Evolutionary conservation across 2,329 filamentous ascomycete species (phyloP).

Genomic region (Ceratocystis eucalypticola): DNA sequence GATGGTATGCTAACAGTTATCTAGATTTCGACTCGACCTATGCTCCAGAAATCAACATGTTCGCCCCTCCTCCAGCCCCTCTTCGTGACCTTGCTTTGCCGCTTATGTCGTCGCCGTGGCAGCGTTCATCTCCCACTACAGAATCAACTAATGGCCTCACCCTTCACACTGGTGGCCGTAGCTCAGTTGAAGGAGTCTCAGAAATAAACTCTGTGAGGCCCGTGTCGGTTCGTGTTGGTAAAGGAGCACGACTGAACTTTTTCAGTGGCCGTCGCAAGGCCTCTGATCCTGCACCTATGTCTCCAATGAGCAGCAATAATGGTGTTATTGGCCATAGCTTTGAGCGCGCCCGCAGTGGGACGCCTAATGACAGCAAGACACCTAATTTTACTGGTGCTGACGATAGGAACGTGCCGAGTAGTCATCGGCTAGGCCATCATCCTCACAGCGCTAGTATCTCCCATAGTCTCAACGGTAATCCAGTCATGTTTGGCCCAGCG

Average conservation of each 20-base stretch:
- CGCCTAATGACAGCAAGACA: constrained; percentile 12
- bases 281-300: constrained; percentile 10
- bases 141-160: constrained; percentile 1
- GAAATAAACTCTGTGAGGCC: constrained; percentile 17
- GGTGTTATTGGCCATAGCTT: constrained; percentile 13
- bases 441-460: constrained; percentile 15
- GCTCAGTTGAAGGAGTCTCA: constrained; percentile 7
- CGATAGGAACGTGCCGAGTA: neutral
- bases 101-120: constrained; percentile 21
- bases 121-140: constrained; percentile 17
- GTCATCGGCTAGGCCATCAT: neutral
- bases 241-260: constrained; percentile 44
- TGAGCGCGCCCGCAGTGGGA: constrained; percentile 14
- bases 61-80: constrained; percentile 38
- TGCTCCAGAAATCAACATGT: constrained; percentile 50
- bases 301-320: neutral
- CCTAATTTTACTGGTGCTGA: constrained; percentile 1
- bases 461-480: constrained; percentile 17
- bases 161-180: neutral
- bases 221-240: constrained; percentile 24
- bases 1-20: constrained; percentile 20
- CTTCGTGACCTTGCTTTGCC: constrained; percentile 39
- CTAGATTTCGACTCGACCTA: constrained; percentile 50
- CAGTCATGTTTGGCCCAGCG: constrained; percentile 10
- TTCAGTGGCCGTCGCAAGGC: constrained; percentile 39